Base-by-base conservation (phyloP, 2,329 filamentous ascomycete species). In the Diaporthe capsici region DNA sequence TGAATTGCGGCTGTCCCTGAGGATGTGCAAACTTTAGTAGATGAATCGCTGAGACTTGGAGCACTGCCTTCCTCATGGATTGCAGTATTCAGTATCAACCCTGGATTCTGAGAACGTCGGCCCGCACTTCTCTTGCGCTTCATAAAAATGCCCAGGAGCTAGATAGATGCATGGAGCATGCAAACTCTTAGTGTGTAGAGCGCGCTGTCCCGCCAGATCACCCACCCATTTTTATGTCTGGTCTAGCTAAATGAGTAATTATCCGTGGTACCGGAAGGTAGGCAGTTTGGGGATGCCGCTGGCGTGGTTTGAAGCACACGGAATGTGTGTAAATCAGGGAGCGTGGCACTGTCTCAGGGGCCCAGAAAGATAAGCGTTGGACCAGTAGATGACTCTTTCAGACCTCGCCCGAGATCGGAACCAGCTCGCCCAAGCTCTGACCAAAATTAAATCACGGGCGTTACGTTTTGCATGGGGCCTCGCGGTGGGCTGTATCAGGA, bases 321-420 rank as follows among this genome's bases (percentile, higher is more conserved):
- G 61, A 68, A 37, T 25, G 63, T 4, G 31, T 68, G 63, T 51
- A 68, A 68, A 53, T 51, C 47, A 68, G 47, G 63, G 47, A 53
- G 47, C 63, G 28, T 22, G 49, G 73, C 39, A n/a, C 44, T n/a
- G 42, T 49, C 63, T 76, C 57, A 60, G 75, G 57, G 49, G 65
- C 49, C 65, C 7, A 60, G 55, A 71, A 34, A 71, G 55, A 71
- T 60, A 71, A 71, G 65, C 65, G 49, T 39, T 70, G 65, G 65
- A 39, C 65, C 51, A 47, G 34, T 53, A 31, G 39, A 71, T 77
- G 71, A 75, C 76, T 75, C 61, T 49, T 71, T 71, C 42, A 44
- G n/a, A 51, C 55, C 7, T 31, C 22, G 65, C 65, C 73, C 76
- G 76, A 70, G 55, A 77, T 77, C 76, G 76, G 76, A 67, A 75